Evolutionary conservation across 1,284 basidiomycete species (phyloP), one percentile per base, ranked within the genome.

Genomic region (Irpex sp.): DNA sequence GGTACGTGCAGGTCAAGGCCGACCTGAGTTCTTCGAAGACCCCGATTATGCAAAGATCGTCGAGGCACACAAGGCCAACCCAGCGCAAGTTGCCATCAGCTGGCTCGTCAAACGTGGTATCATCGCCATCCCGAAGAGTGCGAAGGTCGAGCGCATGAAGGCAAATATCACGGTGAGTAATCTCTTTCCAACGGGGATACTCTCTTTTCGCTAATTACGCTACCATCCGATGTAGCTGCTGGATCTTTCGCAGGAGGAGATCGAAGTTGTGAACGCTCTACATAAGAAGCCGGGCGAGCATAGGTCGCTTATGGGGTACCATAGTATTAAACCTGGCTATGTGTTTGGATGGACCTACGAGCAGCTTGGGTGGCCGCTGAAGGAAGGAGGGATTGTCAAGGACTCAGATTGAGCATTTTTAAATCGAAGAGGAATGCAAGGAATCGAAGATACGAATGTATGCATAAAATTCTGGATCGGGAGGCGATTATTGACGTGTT

Each of bases 311-410:
- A 63, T 76, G 16, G 74, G 71, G 58, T 71, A 73, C 58, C 59
- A 68, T 16, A n/a, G 39, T 10, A 63, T 67, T 33, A 64, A 70
- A 5, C 73, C 75, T 37, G 76, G 75, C 2, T 71, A 68, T 4
- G 73, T 81, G 5, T 76, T 78, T 58, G 81, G 81, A 3, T 83
- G 81, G 81, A 79, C 78, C 28, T 80, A 79, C 58, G 80, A 81
- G 59, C 72, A 77, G 61, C 66, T 83, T 19, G 81, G 80, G 5
- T 84, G 82, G 82, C 14, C 19, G 3, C 6, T 56, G 18, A 28
- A n/a, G 16, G 54, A 33, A 8, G 54, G 54, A n/a, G 54, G 54
- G n/a, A 16, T 56, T 19, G n/a, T 18, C 9, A 51, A 51, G 21
- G 49, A 51, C 18, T 47, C 28, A 5, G 39, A 42, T 42, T 42